phyloP scores from a whole-genome alignment of 164 flowering plant species.

The Brasenia schreberi region DNA sequence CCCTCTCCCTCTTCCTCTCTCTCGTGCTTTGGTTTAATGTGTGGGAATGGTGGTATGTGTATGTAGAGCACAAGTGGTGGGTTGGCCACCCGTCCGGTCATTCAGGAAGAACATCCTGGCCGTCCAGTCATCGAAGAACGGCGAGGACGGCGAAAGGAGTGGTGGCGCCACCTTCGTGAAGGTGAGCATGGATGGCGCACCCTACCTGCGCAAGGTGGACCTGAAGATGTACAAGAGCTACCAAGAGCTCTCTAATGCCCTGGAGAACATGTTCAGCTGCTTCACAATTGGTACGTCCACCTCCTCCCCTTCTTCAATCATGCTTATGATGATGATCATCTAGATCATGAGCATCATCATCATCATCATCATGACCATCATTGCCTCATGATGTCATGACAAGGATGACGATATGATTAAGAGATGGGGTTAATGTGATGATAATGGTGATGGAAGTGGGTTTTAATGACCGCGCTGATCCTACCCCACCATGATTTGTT shows the following conservation, averaged over 20 bases:
- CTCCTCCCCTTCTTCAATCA: not conserved
- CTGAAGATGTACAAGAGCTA: slow-evolving; percentile 51
- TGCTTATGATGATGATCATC: not conserved
- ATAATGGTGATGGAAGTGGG: not conserved
- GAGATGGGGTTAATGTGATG: not conserved
- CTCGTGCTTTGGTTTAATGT: not conserved
- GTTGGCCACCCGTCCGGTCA: slow-evolving; percentile 74
- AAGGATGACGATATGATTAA: not conserved
- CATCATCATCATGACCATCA: not conserved
- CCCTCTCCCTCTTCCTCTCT: not conserved
- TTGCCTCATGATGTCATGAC: not conserved
- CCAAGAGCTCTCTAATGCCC: slow-evolving; percentile 48
- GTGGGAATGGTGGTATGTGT: not conserved
- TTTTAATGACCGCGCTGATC: not conserved
- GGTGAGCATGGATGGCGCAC: slow-evolving; percentile 74
- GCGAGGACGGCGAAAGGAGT: slow-evolving; percentile 18
- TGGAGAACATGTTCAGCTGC: slow-evolving; percentile 57
- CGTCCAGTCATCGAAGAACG: slow-evolving; percentile 19
- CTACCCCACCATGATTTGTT: not conserved
- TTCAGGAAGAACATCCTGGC: slow-evolving; percentile 52
- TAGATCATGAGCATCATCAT: not conserved
- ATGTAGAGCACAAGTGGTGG: slow-evolving; percentile 41
- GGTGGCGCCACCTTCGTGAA: slow-evolving; percentile 35
- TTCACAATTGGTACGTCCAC: slow-evolving; percentile 40
- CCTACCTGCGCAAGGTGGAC: slow-evolving; percentile 69